These are phyloP conservation scores for Clitopilus passeckerianus DNA, from an alignment of 768 basidiomycete genomes.

Conservation along the genomic window DNA sequence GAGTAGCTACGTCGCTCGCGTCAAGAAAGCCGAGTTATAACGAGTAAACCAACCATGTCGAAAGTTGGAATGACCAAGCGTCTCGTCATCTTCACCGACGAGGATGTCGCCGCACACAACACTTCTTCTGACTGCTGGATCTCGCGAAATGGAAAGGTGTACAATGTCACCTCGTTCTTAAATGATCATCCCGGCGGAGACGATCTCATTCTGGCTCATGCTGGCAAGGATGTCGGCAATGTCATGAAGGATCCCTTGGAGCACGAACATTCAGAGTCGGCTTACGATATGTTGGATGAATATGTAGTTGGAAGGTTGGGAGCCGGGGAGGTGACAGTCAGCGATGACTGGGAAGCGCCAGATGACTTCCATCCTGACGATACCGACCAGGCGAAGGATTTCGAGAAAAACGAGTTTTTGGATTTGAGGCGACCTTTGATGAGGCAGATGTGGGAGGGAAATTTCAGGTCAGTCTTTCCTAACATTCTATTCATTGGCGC, in stretches of 20 bases:
- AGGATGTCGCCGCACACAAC: constrained; percentile 69
- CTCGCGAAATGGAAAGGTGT: constrained; percentile 75
- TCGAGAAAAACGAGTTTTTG: constrained; percentile 84
- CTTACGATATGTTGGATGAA: constrained; percentile 89
- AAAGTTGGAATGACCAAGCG: constrained; percentile 52
- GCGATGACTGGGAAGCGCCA: constrained; percentile 84
- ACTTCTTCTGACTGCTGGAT: constrained; percentile 74
- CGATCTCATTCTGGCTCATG: constrained; percentile 78
- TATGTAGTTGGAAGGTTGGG: constrained; percentile 84
- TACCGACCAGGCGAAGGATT: constrained; percentile 79
- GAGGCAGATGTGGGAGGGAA: constrained; percentile 80
- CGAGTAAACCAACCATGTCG: not conserved
- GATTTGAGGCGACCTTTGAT: constrained; percentile 85
- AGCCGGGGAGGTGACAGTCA: constrained; percentile 64
- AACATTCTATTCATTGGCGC: not conserved
- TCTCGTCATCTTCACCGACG: constrained; percentile 66
- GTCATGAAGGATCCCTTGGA: constrained; percentile 77
- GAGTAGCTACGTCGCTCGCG: not conserved
- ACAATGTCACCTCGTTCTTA: constrained; percentile 83
- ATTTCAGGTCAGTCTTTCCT: constrained; percentile 61
- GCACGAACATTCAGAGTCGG: constrained; percentile 88
- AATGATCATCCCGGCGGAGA: constrained; percentile 94
- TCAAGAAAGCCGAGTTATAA: not conserved
- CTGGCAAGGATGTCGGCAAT: constrained; percentile 76
- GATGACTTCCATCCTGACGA: constrained; percentile 92